Percentiles rank a stretch among this genome's conserved stretches.
These are phyloP conservation scores for Tricholoma hemisulphureum DNA, from an alignment of 768 basidiomycete genomes.

Conservation along the genomic window DNA sequence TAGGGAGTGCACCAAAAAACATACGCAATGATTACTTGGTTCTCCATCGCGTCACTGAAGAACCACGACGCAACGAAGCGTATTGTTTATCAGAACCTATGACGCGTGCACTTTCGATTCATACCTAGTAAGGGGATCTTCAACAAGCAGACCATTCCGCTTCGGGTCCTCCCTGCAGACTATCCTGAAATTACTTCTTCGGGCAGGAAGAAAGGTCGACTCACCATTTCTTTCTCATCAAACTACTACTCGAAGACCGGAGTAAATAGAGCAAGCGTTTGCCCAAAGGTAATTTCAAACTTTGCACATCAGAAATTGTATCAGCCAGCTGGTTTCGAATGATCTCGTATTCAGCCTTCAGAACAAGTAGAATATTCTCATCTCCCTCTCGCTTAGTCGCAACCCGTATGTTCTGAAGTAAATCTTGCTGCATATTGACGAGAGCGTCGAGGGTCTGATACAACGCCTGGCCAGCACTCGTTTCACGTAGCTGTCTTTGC, in stretches of 20 bases:
- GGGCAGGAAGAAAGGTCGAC: not conserved
- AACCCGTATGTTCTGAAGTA: not conserved
- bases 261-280: not conserved
- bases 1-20: not conserved
- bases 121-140: not conserved
- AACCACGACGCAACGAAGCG: not conserved
- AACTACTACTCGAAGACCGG: not conserved
- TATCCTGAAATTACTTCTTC: not conserved
- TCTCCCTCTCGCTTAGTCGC: not conserved
- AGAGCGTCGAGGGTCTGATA: slow-evolving; percentile 9
- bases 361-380: not conserved
- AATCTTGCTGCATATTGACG: slow-evolving; percentile 6
- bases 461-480: slow-evolving; percentile 4
- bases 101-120: not conserved
- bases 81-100: not conserved
- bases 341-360: not conserved
- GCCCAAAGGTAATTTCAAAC: not conserved
- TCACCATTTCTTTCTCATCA: not conserved
- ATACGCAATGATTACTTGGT: not conserved
- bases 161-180: not conserved
- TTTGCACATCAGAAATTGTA: not conserved
- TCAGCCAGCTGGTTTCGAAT: not conserved
- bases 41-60: not conserved
- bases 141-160: not conserved
- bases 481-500: slow-evolving; percentile 14